Evolutionary conservation across 176 grass and related monocot species (phyloP).

Genomic region (Olyra latifolia): DNA sequence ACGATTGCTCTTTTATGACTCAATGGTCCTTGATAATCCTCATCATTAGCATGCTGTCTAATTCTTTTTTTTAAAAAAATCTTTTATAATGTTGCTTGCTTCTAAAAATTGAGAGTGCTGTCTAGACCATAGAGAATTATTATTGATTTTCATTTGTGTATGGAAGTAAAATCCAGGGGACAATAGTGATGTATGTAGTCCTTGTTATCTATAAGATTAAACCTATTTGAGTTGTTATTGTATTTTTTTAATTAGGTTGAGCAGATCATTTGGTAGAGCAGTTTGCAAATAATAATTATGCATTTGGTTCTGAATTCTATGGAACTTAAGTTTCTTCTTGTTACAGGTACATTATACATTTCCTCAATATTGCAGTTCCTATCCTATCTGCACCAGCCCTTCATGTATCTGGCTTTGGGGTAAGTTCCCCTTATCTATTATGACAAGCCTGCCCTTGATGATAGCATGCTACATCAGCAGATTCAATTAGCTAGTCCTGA

Average conservation of each 20-base stretch:
- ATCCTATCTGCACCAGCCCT: constrained; percentile 80
- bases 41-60: background rate
- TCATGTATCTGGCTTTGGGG: constrained; percentile 95
- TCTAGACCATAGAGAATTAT: constrained; percentile 7
- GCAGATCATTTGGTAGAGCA: background rate
- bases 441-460: background rate
- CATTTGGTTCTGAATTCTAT: constrained; percentile 4
- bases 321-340: constrained; percentile 27
- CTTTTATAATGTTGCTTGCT: background rate
- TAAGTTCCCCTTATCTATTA: constrained; percentile 47
- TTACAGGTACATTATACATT: constrained; percentile 78
- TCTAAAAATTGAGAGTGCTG: background rate
- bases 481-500: constrained; percentile 4
- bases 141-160: background rate
- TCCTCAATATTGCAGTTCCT: constrained; percentile 80
- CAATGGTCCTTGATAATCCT: constrained; percentile 2
- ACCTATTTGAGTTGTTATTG: background rate
- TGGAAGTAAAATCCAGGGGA: background rate
- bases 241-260: background rate
- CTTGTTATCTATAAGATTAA: constrained; percentile 9
- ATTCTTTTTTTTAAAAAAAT: background rate
- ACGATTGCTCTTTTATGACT: background rate
- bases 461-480: background rate
- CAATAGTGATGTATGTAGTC: background rate
- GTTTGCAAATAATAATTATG: constrained; percentile 9